Evolutionary conservation across 164 flowering plant species (phyloP), one percentile per base, ranked within the genome.

Genomic region (Umbellularia californica): DNA sequence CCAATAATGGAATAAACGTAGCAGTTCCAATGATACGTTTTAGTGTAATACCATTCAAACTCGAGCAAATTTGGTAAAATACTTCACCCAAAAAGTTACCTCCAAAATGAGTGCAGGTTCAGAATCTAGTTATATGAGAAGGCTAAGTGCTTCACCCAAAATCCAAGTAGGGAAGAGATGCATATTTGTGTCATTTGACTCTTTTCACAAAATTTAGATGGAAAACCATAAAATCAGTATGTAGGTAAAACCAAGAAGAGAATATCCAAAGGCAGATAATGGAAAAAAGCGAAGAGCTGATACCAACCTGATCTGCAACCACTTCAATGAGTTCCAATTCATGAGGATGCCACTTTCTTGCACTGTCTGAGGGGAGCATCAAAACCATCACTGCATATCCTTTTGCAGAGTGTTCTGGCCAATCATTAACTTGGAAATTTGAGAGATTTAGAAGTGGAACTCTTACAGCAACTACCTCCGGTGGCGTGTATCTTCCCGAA

Each of bases 281-380:
- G n/a, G n/a, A 22, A 72, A 25, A 47, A 20, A 23, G 69, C 2
- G 17, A 63, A 72, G 52, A 68, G 50, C 10, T 13, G 1, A 28
- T 20, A 70, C 60, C 11, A 77, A 90, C 95, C 95, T 91, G 96
- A 76, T 91, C 93, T n/a, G 92, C 92, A 75, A 91, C 96, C 74
- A 91, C 96, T 76, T 91, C 92, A 25, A 91, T 87, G 13, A 91
- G 89, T 79, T 89, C 96, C 85, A 91, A 71, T 75, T 91, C 96
- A 83, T 89, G 90, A 41, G 84, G 86, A 35, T 88, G 87, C 91
- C 92, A 91, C 75, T 82, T 86, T 77, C 92, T 83, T 13, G 84
- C 85, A 65, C 90, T 81, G 71, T 85, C 84, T 11, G 84, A 70
- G 3, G 90, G 89, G 74, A 89, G 91, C 80, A 89, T 85, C 78